phyloP scores from a whole-genome alignment of 495 filamentous ascomycete genomes.

The Talaromyces thailandensis region DNA sequence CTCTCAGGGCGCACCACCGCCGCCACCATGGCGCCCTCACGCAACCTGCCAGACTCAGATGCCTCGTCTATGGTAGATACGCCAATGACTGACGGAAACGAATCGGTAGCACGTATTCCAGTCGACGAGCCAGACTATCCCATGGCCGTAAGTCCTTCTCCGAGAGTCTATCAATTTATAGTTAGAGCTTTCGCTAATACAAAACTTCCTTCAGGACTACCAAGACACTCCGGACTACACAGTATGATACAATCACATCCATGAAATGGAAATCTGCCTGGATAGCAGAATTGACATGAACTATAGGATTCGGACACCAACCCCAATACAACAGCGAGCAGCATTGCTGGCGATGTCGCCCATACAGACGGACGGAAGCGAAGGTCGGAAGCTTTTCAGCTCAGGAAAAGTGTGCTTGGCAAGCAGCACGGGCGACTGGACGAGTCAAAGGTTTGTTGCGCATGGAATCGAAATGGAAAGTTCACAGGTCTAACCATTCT shows the following conservation, averaged over 20 bases:
- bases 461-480: neutral
- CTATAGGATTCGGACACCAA: conserved; percentile 79
- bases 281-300: neutral
- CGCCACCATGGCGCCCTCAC: conserved; percentile 51
- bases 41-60: conserved; percentile 37
- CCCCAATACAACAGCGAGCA: conserved; percentile 84
- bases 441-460: conserved; percentile 73
- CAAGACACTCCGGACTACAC: conserved; percentile 81
- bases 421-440: conserved; percentile 89
- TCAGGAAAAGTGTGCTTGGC: conserved; percentile 83
- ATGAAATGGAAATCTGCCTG: neutral
- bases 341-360: conserved; percentile 62
- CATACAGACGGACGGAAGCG: conserved; percentile 70
- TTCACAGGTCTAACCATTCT: neutral
- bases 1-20: neutral
- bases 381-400: conserved; percentile 72
- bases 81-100: conserved; percentile 54
- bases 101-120: conserved; percentile 29
- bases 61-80: conserved; percentile 43
- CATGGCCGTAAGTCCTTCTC: conserved; percentile 29
- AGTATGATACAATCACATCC: conserved; percentile 21
- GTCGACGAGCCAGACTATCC: conserved; percentile 35
- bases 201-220: conserved; percentile 40
- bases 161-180: neutral
- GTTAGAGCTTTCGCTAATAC: neutral